phyloP scores from a whole-genome alignment of 345 rosid species.

The Dipteronia sinensis region DNA sequence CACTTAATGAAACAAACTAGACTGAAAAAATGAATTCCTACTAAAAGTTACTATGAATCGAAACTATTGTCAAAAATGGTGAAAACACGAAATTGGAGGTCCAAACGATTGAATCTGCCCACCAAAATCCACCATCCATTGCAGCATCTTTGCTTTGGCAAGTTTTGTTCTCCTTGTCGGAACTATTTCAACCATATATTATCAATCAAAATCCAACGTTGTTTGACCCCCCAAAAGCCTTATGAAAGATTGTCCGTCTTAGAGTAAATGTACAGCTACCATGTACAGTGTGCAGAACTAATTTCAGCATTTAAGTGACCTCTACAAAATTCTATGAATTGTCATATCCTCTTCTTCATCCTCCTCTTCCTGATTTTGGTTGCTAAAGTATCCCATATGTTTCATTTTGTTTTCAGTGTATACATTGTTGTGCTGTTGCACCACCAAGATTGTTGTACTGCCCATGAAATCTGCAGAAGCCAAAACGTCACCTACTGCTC shows the following conservation, averaged over 20 bases:
- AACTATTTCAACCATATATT: too few species aligned
- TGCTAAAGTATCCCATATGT: neutral
- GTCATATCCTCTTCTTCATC: constrained; percentile 12
- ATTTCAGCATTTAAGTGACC: neutral
- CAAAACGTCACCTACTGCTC: constrained; percentile 10
- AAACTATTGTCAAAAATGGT: too few species aligned
- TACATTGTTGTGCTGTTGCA: constrained; percentile 22
- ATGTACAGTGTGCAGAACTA: neutral
- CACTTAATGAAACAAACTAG: too few species aligned
- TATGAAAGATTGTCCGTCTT: too few species aligned
- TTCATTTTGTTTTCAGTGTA: neutral
- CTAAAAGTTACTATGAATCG: neutral
- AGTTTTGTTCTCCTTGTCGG: too few species aligned
- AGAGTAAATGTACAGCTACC: neutral
- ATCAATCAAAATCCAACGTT: too few species aligned
- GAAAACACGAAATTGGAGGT: too few species aligned
- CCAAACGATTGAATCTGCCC: too few species aligned
- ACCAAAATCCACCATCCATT: too few species aligned
- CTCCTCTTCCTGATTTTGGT: neutral
- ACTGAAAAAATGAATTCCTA: neutral
- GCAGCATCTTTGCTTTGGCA: too few species aligned
- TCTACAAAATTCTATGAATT: neutral
- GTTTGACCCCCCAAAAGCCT: too few species aligned
- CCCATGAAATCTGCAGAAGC: constrained; percentile 22
- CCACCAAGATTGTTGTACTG: constrained; percentile 29